Evolutionary conservation across 1,284 basidiomycete genomes (phyloP), one percentile per base, ranked within the genome.

Genomic region (Anthracocystis walkeri): DNA sequence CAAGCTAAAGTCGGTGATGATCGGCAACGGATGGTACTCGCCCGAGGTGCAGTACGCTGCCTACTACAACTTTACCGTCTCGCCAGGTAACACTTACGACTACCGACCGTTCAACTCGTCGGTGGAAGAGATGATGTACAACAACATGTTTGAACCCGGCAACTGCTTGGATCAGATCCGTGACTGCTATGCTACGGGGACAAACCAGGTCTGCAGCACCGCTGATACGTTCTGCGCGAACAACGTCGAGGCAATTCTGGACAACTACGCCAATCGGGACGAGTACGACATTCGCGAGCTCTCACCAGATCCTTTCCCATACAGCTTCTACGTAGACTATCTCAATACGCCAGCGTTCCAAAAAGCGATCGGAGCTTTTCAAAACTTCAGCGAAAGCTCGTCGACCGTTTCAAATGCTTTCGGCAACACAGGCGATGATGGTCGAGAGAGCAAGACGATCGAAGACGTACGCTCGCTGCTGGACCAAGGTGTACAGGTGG

Each of bases 1-100:
- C 54, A 90, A 91, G 79, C 87, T 91, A 20, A 88, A 90, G 77
- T 87, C 88, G 16, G 87, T 91, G 21, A 89, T 89, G 27, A 87
- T 91, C 48, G 90, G 90, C 6, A 88, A 78, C 35, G 73, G 69
- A 2, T 78, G 78, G 76, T 77, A 70, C 53, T 72, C 74, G 29
- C 79, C 79, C 11, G 45, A 58, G 44, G 59, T 77, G 16, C 77
- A 80, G 55, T 79, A 80, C 50, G 59, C 66, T 11, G 74, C 77
- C 3, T 80, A 70, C 51, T 79, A 80, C 77, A 77, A 79, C 56
- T 80, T 65, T 31, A 78, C 79, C n/a, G 74, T 79, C 10, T 51
- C 55, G 31, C 78, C 78, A 0, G 79, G 77, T 4, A 77, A 79
- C 58, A 60, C 70, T 2, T 79, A 77, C 60, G 78, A 77, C 60